These are phyloP conservation scores for Penicillium oxalicum DNA, from an alignment of 2,329 filamentous ascomycete genomes.

Conservation along the genomic window DNA sequence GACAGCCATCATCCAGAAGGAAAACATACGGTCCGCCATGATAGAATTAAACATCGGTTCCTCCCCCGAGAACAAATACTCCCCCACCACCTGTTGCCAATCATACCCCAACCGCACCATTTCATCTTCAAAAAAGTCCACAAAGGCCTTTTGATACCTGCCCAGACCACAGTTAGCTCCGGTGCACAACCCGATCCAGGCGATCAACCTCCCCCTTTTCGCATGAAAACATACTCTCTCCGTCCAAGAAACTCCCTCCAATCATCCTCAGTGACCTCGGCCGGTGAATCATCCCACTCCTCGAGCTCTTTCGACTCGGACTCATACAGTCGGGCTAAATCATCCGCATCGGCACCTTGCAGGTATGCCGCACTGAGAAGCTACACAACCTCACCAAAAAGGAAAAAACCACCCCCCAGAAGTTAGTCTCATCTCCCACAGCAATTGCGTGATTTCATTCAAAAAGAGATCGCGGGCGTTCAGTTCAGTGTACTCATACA, in stretches of 20 bases:
- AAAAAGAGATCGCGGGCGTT: no score
- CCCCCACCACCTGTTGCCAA: conserved; percentile 70
- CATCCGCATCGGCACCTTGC: conserved; percentile 65
- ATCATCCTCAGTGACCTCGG: conserved; percentile 74
- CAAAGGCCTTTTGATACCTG: conserved; percentile 78
- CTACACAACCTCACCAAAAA: conserved; percentile 28
- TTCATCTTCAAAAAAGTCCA: conserved; percentile 95
- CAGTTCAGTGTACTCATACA: conserved; percentile 35
- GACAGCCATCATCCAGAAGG: no score
- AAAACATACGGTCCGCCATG: conserved; percentile 64
- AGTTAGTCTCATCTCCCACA: no score
- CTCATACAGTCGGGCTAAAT: conserved; percentile 78
- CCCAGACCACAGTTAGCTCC: not conserved
- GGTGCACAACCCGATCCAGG: no score
- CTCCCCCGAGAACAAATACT: conserved; percentile 64
- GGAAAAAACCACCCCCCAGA: conserved; percentile 6
- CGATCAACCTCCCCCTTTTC: not conserved
- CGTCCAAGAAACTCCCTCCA: conserved; percentile 83
- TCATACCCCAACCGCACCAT: conserved; percentile 72
- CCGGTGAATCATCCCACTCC: conserved; percentile 75
- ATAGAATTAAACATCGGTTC: conserved; percentile 76
- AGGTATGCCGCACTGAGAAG: conserved; percentile 80
- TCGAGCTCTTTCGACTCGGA: conserved; percentile 65
- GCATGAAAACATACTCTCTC: conserved; percentile 46
- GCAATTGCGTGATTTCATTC: no score